Evolutionary conservation across 2,329 filamentous ascomycete genomes (phyloP).

Genomic region (Diaporthe humulicola): DNA sequence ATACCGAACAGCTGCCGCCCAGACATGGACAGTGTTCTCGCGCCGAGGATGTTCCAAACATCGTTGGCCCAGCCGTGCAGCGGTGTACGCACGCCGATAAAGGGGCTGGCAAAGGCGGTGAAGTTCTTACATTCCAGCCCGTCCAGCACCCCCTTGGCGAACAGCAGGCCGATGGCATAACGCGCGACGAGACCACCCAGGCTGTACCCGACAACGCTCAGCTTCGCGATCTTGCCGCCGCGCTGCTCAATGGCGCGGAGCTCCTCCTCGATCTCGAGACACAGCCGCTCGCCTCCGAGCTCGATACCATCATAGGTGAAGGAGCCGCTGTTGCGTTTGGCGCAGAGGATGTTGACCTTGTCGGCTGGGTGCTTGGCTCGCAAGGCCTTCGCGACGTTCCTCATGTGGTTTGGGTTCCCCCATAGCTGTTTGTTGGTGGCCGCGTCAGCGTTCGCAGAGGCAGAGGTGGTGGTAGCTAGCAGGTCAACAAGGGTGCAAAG

Average conservation of each 20-base stretch:
- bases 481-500: not conserved
- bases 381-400: slow-evolving; percentile 75
- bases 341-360: slow-evolving; percentile 77
- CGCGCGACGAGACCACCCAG: slow-evolving; percentile 88
- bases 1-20: slow-evolving; percentile 90
- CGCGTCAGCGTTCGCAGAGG: slow-evolving; percentile 34
- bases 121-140: slow-evolving; percentile 90
- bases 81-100: slow-evolving; percentile 81
- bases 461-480: not conserved
- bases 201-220: slow-evolving; percentile 92
- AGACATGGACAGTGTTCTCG: slow-evolving; percentile 83
- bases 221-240: slow-evolving; percentile 81
- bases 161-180: slow-evolving; percentile 87
- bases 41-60: slow-evolving; percentile 87
- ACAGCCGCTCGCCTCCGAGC: slow-evolving; percentile 75
- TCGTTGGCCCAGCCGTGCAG: slow-evolving; percentile 74
- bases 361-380: slow-evolving; percentile 72
- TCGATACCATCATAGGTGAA: slow-evolving; percentile 81
- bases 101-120: slow-evolving; percentile 89
- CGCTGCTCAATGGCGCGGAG: slow-evolving; percentile 67
- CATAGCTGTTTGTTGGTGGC: slow-evolving; percentile 67
- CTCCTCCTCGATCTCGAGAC: slow-evolving; percentile 75
- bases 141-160: slow-evolving; percentile 85
- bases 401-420: slow-evolving; percentile 83
- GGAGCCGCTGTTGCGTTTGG: slow-evolving; percentile 79